These are phyloP conservation scores for Trichosporon asahii DNA, from an alignment of 1,284 basidiomycete genomes.

Conservation along the genomic window DNA sequence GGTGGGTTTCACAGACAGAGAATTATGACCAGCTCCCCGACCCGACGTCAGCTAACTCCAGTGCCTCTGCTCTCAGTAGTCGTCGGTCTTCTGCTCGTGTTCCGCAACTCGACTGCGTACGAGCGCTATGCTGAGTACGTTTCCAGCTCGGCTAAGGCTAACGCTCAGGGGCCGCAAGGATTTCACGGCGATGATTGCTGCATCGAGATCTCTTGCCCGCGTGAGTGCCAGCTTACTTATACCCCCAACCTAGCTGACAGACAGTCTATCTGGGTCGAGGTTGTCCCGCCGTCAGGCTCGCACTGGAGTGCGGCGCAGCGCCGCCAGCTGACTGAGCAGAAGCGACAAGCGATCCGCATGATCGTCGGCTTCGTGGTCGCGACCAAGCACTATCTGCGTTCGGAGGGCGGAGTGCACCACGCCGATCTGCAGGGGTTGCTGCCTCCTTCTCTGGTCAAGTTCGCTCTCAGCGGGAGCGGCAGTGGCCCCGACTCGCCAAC, in stretches of 20 bases:
- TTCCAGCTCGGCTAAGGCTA: slow-evolving; percentile 52
- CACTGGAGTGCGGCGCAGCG: slow-evolving; percentile 27
- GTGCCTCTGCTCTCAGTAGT: slow-evolving; percentile 84
- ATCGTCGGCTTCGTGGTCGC: slow-evolving; percentile 54
- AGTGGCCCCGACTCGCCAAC: not conserved
- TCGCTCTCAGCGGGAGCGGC: slow-evolving; percentile 13
- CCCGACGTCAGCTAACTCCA: not conserved
- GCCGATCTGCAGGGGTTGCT: slow-evolving; percentile 43
- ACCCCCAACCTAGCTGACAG: not conserved
- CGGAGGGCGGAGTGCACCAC: slow-evolving; percentile 47
- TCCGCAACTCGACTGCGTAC: slow-evolving; percentile 55
- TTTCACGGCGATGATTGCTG: slow-evolving; percentile 55
- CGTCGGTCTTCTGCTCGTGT: slow-evolving; percentile 64
- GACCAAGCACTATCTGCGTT: slow-evolving; percentile 46
- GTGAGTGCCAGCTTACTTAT: slow-evolving; percentile 21
- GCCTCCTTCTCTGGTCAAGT: slow-evolving; percentile 34
- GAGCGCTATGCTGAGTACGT: slow-evolving; percentile 48
- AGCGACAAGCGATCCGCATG: slow-evolving; percentile 67
- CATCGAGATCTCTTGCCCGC: slow-evolving; percentile 63
- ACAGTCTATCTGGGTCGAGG: slow-evolving; percentile 71
- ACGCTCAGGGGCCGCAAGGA: slow-evolving; percentile 72
- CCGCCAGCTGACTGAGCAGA: slow-evolving; percentile 63
- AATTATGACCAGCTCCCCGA: not conserved
- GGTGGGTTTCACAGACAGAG: slow-evolving; percentile 30
- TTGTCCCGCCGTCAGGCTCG: slow-evolving; percentile 57